Evolutionary conservation across 257 asterid species (phyloP), one percentile per base, ranked within the genome.

Genomic region (Solanum corneliomulleri): DNA sequence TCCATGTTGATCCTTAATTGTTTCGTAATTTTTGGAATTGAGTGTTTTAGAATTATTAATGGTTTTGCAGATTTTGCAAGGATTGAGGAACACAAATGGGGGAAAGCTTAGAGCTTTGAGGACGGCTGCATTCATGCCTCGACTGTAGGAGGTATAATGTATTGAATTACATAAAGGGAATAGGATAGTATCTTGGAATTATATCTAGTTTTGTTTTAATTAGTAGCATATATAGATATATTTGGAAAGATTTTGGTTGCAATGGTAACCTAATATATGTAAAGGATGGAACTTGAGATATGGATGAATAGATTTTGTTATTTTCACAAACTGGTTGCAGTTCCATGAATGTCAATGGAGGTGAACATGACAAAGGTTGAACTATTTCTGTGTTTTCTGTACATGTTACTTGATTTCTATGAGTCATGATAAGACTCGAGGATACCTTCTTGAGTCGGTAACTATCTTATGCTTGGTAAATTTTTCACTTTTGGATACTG

Each of bases 81-180:
- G 80, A 85, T 69, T 41, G 45, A 15, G 62, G 62, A 77, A 77
- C 62, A 4, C 56, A 44, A 31, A 31, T n/a, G 31, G 68, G 44
- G 85, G 44, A 47, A 78, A 80, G 68, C 27, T 80, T 49, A 35
- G 58, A 74, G 62, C 27, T 82, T 66, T 83, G 78, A 78, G 80
- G 64, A 29, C 64, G 33, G 82, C 66, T 81, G 45, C 52, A 23
- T 23, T 66, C 44, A 41, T 87, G 85, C 88, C 86, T 87, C 69
- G 41, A 56, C 71, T 82, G 87, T 75, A 87, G 90, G 91, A 89
- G 92, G 91, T 90, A 87, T 85, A 86, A 80, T 42, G 60, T 70
- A 81, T 69, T 83, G 76, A 88, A 37, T 76, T 56, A 58, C 33
- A 27, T 37, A 62, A 49, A 52, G 62, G 69, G 62, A 85, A 56